A percentile compares a stretch with the other conserved stretches of the same genome.
Evolutionary conservation across 78 protist species (phyloP).

Genomic region (Acrasis kona): DNA sequence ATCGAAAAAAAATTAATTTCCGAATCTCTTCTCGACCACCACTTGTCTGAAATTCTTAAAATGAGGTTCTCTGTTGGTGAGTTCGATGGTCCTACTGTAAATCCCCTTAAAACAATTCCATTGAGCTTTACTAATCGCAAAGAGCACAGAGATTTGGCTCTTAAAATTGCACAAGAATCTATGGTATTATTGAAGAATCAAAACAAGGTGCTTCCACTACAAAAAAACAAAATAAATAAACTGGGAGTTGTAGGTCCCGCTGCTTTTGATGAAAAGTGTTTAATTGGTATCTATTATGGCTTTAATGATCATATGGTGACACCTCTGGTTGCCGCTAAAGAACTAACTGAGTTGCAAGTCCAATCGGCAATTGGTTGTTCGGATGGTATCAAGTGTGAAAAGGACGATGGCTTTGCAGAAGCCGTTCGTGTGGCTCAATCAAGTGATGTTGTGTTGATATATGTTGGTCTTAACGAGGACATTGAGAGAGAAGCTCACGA

Average conservation of each 20-base stretch:
- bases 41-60: not conserved
- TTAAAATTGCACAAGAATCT: slow-evolving; percentile 3
- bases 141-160: not conserved
- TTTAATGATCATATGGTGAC: too few relatives aligned
- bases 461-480: not conserved
- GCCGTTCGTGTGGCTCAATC: not conserved
- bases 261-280: not conserved
- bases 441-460: not conserved
- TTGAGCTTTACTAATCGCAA: not conserved
- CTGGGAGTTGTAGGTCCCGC: slow-evolving; percentile 22
- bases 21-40: not conserved
- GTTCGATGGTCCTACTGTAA: slow-evolving; percentile 16
- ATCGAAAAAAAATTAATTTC: slow-evolving; percentile 12
- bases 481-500: slow-evolving; percentile 25
- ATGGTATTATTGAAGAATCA: slow-evolving; percentile 42
- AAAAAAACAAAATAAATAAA: not conserved
- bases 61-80: slow-evolving; percentile 22
- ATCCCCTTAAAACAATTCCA: slow-evolving; percentile 5
- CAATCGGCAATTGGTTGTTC: too few relatives aligned
- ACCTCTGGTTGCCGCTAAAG: too few relatives aligned
- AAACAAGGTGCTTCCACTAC: slow-evolving; percentile 11
- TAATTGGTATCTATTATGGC: slow-evolving; percentile 4
- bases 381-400: not conserved
- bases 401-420: not conserved
- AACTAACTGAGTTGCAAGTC: too few relatives aligned